Base-by-base conservation (phyloP, 768 basidiomycete species). In the Tephrocybe sp. region DNA sequence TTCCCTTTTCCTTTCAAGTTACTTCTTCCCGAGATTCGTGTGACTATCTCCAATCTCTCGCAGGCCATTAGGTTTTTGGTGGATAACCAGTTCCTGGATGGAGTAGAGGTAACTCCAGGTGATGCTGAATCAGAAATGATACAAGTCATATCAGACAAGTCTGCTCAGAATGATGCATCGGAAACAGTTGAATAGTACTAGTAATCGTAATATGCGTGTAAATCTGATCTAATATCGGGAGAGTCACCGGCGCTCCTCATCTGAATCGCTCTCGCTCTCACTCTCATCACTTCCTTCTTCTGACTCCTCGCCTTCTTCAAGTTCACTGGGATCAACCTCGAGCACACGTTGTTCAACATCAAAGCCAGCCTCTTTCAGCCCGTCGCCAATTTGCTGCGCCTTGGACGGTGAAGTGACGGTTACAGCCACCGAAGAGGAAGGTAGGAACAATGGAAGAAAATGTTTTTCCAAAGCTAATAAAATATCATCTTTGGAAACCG, bases 21-120 rank as follows among this genome's bases (percentile, higher is more conserved):
- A 11, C 76, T 97, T 4, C 71, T 87, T 16, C 89, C 87, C 11
- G 93, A 96, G 63, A 93, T 96, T 31, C 82, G 87, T 24, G 76
- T 89, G 55, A 95, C 94, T 0, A 78, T 94, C 4, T 95, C 92
- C 1, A 94, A 94, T 65, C 75, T 98, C 4, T 93, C 93, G 0
- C 95, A 98, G 65, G 92, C 90, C 4, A 90, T 97, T 55, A 83
- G 79, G 25, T 98, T 97, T 66, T 66, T 96, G 15, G 92, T 91
- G 1, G 88, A 89, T 53, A 97, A 98, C 55, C 85, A 93, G 61
- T 92, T 95, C 68, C 69, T 98, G 28, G 72, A 76, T 37, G 80
- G 79, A 25, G 91, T 96, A 1, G 95, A 97, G 65, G 66, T 87
- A 22, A 79, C 75, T 37, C 87, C 89, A 13, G 95, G 95, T 0